Base-by-base conservation (phyloP, 257 asterid genomes). In the Asclepias syriaca region DNA sequence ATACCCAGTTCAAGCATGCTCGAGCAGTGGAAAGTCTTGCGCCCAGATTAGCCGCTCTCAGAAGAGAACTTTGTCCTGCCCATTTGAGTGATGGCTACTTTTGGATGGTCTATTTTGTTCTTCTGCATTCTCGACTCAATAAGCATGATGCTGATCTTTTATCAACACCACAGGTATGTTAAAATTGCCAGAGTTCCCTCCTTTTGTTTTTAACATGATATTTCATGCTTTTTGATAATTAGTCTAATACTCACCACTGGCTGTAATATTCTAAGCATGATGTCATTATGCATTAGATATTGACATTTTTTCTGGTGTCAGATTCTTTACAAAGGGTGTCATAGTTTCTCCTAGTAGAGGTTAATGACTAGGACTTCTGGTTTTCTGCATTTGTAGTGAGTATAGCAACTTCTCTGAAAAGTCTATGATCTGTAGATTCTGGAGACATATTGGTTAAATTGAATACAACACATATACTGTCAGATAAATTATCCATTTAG, bases 71-170 rank as follows among this genome's bases (percentile, higher is more conserved):
- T 74, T 95, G 96, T 80, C 99, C 99, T 57, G 92, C 81, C 57
- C 99, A 92, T 84, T 83, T 95, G 91, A 90, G 89, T 40, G 90
- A 84, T 74, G 91, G 93, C 69, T 92, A 87, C 89, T 95, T 95
- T 82, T 95, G 99, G 99, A 90, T 90, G 95, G 99, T 95, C 77
- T 95, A 95, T 75, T 95, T 95, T 65, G 96, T 95, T 81, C 96
- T 95, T 77, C 84, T 95, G 74, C 88, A 90, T 81, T 87, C 99
- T 19, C 87, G 99, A 78, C 82, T 95, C 74, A 85, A 77, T 77
- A 95, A 90, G 77, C 91, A 80, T 29, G 97, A 92, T 40, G 89
- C 85, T 59, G 96, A 84, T 72, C 78, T 80, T 71, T 84, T 95
- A 87, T 87, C 96, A 73, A 81, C 99, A 0, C 85, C 94, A 0